Percentiles rank a stretch among this genome's conserved stretches.
These are phyloP conservation scores for Fragaria nilgerrensis DNA, from an alignment of 306 rosid genomes.

Conservation along the genomic window DNA sequence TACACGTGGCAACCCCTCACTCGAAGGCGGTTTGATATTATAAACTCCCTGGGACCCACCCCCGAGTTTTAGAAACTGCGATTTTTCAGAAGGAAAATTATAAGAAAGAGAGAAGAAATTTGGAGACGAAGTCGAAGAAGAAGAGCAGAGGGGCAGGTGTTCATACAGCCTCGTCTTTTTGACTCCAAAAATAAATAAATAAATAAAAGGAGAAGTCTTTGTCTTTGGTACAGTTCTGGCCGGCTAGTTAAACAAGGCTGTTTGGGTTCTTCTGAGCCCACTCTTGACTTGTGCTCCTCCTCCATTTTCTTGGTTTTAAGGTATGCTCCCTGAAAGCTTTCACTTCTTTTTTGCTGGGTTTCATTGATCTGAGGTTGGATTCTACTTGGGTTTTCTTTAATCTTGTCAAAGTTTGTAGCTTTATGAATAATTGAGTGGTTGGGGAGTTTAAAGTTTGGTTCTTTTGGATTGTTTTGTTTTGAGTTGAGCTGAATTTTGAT, in stretches of 20 bases:
- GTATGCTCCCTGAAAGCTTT: slow-evolving; percentile 19
- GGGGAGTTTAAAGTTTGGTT: slow-evolving; percentile 6
- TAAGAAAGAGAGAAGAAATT: neutral
- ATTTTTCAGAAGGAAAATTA: neutral
- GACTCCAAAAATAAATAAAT: slow-evolving; percentile 25
- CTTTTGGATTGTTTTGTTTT: neutral
- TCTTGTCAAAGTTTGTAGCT: neutral
- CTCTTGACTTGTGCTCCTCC: slow-evolving; percentile 18
- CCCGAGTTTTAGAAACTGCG: neutral
- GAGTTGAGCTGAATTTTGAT: neutral
- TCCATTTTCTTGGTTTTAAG: slow-evolving; percentile 22
- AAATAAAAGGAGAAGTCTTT: slow-evolving; percentile 41
- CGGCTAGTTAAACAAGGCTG: slow-evolving; percentile 21
- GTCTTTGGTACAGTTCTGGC: slow-evolving; percentile 19
- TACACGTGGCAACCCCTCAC: slow-evolving; percentile 36
- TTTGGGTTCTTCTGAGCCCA: neutral
- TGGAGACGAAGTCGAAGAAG: slow-evolving; percentile 17
- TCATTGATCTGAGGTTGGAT: slow-evolving; percentile 17
- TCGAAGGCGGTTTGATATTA: slow-evolving; percentile 25
- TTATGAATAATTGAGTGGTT: neutral
- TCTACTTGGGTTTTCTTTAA: slow-evolving; percentile 1
- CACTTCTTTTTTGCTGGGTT: neutral
- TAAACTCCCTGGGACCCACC: slow-evolving; percentile 8
- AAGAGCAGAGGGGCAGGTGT: slow-evolving; percentile 29
- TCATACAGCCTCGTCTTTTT: slow-evolving; percentile 53